Evolutionary conservation across 441 rosid genomes (phyloP).

Genomic region (Croton laevigatus): DNA sequence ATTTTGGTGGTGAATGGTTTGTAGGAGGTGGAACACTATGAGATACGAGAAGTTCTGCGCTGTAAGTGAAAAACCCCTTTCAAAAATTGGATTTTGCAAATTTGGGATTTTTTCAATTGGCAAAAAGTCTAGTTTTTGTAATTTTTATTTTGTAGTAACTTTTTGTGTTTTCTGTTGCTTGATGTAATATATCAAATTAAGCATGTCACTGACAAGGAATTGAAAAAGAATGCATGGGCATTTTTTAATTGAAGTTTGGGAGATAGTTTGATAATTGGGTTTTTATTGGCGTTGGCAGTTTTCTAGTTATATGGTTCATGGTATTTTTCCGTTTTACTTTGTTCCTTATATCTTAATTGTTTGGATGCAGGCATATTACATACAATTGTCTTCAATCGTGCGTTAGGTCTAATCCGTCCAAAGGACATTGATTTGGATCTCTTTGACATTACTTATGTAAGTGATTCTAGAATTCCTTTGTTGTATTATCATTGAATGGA

Average conservation of each 20-base stretch:
- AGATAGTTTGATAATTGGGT: no score
- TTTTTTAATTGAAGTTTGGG: background rate
- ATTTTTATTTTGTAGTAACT: background rate
- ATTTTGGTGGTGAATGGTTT: conserved; percentile 1
- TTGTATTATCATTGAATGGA: background rate
- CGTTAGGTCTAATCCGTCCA: conserved; percentile 87
- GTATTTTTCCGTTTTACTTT: background rate
- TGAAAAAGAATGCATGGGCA: background rate
- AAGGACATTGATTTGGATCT: conserved; percentile 89
- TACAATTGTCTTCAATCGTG: conserved; percentile 85
- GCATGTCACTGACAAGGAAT: no score
- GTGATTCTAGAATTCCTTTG: conserved; percentile 19
- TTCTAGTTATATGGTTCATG: background rate
- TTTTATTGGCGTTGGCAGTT: no score
- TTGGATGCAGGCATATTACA: conserved; percentile 68
- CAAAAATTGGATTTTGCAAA: background rate
- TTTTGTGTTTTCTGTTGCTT: background rate
- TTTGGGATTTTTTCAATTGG: background rate
- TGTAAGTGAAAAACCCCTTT: conserved; percentile 43
- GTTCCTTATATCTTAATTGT: conserved; percentile 11
- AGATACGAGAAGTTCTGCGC: conserved; percentile 81
- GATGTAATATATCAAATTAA: background rate
- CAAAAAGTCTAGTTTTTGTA: background rate
- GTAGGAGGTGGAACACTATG: conserved; percentile 82
- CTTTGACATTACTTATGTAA: conserved; percentile 85